Conservation (phyloP, 768 basidiomycete species). For the Auriscalpium orientale region DNA sequence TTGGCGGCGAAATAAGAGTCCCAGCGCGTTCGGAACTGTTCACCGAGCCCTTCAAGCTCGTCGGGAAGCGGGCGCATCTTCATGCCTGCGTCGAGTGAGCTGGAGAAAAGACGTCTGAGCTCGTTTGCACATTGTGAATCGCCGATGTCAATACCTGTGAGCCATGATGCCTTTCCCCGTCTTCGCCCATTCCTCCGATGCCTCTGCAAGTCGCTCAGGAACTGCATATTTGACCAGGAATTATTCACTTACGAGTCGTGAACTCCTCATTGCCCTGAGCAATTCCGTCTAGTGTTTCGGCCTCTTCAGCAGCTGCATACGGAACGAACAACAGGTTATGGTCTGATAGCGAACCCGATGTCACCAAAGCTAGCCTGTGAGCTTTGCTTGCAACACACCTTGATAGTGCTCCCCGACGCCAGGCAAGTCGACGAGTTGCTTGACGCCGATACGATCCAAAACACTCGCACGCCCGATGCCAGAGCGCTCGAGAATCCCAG, state of each 20-base stretch:
- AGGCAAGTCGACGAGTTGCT: constrained; percentile 27
- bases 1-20: constrained; percentile 38
- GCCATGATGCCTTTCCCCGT: constrained; percentile 42
- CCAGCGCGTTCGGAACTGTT: constrained; percentile 44
- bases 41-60: constrained; percentile 41
- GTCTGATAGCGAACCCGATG: not conserved
- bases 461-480: constrained; percentile 29
- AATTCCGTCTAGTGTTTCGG: constrained; percentile 14
- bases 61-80: constrained; percentile 44
- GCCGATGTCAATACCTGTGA: constrained; percentile 29
- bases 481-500: constrained; percentile 33
- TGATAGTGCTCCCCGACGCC: constrained; percentile 34
- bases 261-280: constrained; percentile 6
- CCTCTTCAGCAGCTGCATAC: constrained; percentile 8
- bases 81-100: constrained; percentile 40
- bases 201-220: not conserved
- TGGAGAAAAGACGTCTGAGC: not conserved
- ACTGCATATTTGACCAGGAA: not conserved
- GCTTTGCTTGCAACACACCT: constrained; percentile 15
- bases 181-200: constrained; percentile 26
- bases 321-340: constrained; percentile 10
- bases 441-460: constrained; percentile 23
- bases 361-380: too few relatives aligned
- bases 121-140: too few relatives aligned
- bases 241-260: not conserved